Evolutionary conservation across 2,329 filamentous ascomycete species (phyloP).

Genomic region (Colletotrichum neosansevieriae): DNA sequence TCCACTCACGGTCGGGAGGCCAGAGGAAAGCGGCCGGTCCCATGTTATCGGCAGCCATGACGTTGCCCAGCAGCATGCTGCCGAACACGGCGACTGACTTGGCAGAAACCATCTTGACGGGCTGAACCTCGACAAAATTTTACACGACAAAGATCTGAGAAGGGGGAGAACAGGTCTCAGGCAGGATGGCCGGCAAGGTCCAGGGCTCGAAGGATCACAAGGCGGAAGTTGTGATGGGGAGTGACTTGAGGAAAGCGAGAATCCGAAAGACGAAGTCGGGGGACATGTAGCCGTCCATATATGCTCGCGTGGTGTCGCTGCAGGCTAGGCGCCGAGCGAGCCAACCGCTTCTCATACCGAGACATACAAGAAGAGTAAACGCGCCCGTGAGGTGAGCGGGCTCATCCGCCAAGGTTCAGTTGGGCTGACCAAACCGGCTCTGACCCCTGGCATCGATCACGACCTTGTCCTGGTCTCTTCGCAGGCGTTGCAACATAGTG

Average conservation of each 20-base stretch:
- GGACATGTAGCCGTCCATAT: constrained; percentile 27
- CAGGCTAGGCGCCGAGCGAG: constrained; percentile 26
- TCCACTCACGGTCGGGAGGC: constrained; percentile 68
- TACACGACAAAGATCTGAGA: constrained; percentile 28
- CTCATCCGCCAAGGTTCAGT: constrained; percentile 26
- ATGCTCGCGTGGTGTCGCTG: constrained; percentile 18
- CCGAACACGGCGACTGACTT: constrained; percentile 32
- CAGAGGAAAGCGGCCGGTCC: constrained; percentile 72
- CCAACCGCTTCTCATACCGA: constrained; percentile 36
- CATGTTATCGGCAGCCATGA: constrained; percentile 48
- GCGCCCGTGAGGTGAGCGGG: background rate
- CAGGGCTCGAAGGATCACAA: constrained; percentile 35
- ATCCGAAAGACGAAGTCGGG: background rate
- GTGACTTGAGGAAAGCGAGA: constrained; percentile 12
- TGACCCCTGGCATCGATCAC: constrained; percentile 28
- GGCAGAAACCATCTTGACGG: constrained; percentile 40
- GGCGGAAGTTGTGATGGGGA: constrained; percentile 15
- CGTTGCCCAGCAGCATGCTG: constrained; percentile 37
- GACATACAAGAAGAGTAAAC: background rate
- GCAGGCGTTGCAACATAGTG: constrained; percentile 9
- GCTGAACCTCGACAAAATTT: constrained; percentile 10
- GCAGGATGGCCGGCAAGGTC: background rate
- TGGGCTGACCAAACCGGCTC: constrained; percentile 32
- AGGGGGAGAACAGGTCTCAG: constrained; percentile 20
- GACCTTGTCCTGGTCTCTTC: constrained; percentile 10